Conservation (phyloP, 192 early-diverging fungal genomes). For the Lobulomyces angularis region DNA sequence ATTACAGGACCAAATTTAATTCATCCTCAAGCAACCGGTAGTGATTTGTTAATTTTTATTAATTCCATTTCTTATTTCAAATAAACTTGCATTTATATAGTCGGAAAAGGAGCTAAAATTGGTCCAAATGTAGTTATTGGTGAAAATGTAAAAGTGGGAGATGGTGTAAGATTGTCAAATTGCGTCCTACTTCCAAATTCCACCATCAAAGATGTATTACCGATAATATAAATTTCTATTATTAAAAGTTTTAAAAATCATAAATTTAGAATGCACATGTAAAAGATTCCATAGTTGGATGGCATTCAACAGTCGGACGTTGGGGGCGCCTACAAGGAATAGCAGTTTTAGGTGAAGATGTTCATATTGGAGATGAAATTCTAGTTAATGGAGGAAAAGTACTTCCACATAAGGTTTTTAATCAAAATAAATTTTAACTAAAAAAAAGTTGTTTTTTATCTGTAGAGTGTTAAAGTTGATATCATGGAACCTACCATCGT, state of each 20-base stretch:
- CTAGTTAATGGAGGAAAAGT: constrained; percentile 35
- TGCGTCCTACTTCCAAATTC: constrained; percentile 77
- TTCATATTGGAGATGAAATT: constrained; percentile 77
- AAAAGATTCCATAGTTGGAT: constrained; percentile 84
- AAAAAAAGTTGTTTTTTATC: no score
- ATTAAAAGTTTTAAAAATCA: background rate
- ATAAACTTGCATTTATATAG: no score
- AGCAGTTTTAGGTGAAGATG: constrained; percentile 96
- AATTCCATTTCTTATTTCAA: no score
- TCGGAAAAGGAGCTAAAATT: constrained; percentile 90
- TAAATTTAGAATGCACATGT: constrained; percentile 59
- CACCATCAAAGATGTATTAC: constrained; percentile 57
- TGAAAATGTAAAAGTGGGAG: constrained; percentile 76
- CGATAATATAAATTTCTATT: background rate
- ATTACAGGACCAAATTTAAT: constrained; percentile 76
- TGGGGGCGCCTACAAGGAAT: constrained; percentile 89
- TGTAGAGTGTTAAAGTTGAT: no score
- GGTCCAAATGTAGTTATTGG: constrained; percentile 96
- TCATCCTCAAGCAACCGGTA: constrained; percentile 80
- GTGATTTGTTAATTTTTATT: no score
- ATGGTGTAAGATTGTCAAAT: constrained; percentile 83
- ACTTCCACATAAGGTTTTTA: constrained; percentile 33
- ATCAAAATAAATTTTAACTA: no score
- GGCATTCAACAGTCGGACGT: constrained; percentile 86
- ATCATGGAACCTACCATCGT: no score